phyloP scores from a whole-genome alignment of 148 eudicot genomes.

The Simmondsia chinensis region DNA sequence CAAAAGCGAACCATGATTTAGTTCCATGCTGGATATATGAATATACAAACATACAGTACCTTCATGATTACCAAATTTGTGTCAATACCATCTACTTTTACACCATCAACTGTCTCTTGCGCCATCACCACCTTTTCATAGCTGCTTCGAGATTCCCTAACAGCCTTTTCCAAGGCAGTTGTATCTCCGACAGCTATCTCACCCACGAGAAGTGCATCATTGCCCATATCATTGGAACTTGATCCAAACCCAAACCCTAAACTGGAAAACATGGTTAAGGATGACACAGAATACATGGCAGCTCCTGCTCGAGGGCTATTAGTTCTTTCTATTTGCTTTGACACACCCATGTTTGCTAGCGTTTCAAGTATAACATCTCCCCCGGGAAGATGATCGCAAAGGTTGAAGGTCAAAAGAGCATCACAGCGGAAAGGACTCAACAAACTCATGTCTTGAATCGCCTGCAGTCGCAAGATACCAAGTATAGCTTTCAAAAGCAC shows the following conservation, averaged over 20 bases:
- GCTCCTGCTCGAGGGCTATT: conserved; percentile 29
- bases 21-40: too few relatives aligned
- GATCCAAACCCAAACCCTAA: conserved; percentile 66
- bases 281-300: conserved; percentile 61
- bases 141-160: conserved; percentile 73
- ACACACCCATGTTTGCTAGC: conserved; percentile 58
- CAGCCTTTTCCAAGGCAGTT: conserved; percentile 73
- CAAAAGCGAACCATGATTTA: too few relatives aligned
- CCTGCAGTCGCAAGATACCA: conserved; percentile 82
- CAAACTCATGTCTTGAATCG: conserved; percentile 56
- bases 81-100: conserved; percentile 88
- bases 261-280: conserved; percentile 57
- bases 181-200: conserved; percentile 79
- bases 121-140: conserved; percentile 70
- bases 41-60: conserved; percentile 26
- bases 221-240: conserved; percentile 23
- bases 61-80: conserved; percentile 88
- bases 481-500: conserved; percentile 74
- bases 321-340: conserved; percentile 42
- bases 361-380: conserved; percentile 82
- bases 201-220: conserved; percentile 49
- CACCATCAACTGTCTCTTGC: conserved; percentile 83
- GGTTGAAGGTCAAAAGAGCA: conserved; percentile 75
- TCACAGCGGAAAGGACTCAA: conserved; percentile 34
- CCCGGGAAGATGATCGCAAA: conserved; percentile 89